Evolutionary conservation across 495 filamentous ascomycete genomes (phyloP).

Genomic region (Letharia columbiana): DNA sequence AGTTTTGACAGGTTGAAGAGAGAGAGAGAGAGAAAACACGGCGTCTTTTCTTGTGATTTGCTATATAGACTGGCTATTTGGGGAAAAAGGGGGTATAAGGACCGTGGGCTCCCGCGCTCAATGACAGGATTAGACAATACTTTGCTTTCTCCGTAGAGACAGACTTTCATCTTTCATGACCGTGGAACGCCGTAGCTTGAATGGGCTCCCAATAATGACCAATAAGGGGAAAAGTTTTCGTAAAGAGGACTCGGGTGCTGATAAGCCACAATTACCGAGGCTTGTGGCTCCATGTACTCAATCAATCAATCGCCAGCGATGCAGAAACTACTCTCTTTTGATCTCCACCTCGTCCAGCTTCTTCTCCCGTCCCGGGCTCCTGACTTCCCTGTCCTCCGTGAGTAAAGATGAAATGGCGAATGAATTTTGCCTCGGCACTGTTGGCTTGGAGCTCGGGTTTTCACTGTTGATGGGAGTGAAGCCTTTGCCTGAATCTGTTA

Average conservation of each 20-base stretch:
- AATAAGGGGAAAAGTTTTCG: background rate
- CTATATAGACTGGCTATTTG: background rate
- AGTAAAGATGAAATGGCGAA: slow-evolving; percentile 19
- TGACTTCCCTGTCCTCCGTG: slow-evolving; percentile 25
- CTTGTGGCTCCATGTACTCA: background rate
- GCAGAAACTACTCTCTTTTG: background rate
- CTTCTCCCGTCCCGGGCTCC: slow-evolving; percentile 18
- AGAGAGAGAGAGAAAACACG: background rate
- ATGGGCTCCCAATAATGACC: background rate
- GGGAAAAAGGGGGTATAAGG: background rate
- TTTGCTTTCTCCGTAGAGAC: background rate
- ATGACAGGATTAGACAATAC: slow-evolving; percentile 4
- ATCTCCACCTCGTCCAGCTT: slow-evolving; percentile 11
- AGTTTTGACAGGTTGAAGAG: background rate
- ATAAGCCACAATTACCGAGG: background rate
- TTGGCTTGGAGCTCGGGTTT: background rate
- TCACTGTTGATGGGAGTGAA: slow-evolving; percentile 22
- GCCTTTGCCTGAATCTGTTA: slow-evolving; percentile 17
- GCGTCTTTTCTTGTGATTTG: background rate
- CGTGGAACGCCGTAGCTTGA: background rate
- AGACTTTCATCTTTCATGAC: background rate
- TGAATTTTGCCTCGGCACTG: slow-evolving; percentile 4
- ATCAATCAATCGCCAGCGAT: background rate
- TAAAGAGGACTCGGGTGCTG: slow-evolving; percentile 5
- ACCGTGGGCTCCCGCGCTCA: background rate